These are phyloP conservation scores for Teunomyces funiuensis DNA, from an alignment of 805 yeast genomes.

Conservation along the genomic window DNA sequence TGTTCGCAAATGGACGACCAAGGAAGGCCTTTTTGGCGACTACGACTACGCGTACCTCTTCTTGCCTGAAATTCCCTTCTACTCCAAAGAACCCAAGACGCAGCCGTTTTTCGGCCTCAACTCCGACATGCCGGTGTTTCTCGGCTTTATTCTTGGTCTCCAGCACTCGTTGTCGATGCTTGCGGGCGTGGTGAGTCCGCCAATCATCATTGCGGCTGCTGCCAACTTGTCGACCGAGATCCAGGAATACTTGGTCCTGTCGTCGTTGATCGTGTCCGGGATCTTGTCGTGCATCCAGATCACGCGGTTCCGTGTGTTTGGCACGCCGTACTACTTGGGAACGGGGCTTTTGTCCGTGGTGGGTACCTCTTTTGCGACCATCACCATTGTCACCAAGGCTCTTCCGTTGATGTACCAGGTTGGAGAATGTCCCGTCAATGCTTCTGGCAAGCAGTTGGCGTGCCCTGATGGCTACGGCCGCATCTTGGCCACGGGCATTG, in stretches of 20 bases:
- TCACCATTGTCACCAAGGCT: conserved; percentile 72
- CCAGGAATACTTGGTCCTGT: conserved; percentile 37
- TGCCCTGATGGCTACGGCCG: conserved; percentile 93
- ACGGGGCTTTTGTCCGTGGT: conserved; percentile 89
- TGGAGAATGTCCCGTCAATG: conserved; percentile 64
- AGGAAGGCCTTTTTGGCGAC: conserved; percentile 82
- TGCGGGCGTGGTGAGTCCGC: conserved; percentile 88
- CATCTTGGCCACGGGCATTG: conserved; percentile 76
- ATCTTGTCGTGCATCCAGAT: conserved; percentile 72
- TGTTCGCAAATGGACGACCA: conserved; percentile 59
- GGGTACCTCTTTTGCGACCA: conserved; percentile 88
- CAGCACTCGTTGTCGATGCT: conserved; percentile 90
- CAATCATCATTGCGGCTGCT: conserved; percentile 63
- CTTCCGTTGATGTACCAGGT: conserved; percentile 76
- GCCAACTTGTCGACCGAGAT: conserved; percentile 55
- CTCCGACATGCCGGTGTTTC: conserved; percentile 75
- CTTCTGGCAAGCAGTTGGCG: conserved; percentile 65
- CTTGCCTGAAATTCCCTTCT: conserved; percentile 77
- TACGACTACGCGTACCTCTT: conserved; percentile 79
- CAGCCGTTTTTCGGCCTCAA: conserved; percentile 85
- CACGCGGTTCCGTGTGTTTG: conserved; percentile 73
- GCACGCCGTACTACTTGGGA: conserved; percentile 76
- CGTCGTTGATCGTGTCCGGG: conserved; percentile 41
- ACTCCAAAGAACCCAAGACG: conserved; percentile 42
- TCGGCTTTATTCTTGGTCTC: conserved; percentile 77